Evolutionary conservation across 331 rosid species (phyloP), one percentile per base, ranked within the genome.

Genomic region (Pyrus hybrid): DNA sequence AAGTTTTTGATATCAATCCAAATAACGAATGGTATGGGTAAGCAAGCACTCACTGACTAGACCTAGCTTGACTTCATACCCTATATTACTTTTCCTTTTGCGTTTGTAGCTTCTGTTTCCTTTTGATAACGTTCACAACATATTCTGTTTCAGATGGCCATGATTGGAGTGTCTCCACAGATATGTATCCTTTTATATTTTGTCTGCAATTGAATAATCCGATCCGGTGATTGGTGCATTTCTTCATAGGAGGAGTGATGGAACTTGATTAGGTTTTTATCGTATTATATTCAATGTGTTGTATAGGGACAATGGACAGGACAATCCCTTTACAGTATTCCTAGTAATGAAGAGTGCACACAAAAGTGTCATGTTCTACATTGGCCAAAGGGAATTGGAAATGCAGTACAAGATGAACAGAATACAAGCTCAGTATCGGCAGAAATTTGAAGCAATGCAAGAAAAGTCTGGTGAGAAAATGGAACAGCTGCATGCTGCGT

Each of bases 151-250:
- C 86, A 95, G 98, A 92, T 89, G 97, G 97, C 91, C 70, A 92
- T 95, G 97, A 90, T 85, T 5, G 99, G 97, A 74, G 64, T 92
- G 61, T 86, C 97, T 79, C 99, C 99, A n/a, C 97, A 91, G 86
- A 90, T 87, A 81, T 81, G 98, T 95, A 95, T 95, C 98, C 93
- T 88, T 79, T 53, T 29, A 3, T 25, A 9, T 73, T 45, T 23
- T 2, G 23, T 30, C 13, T 13, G 45, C 72, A 54, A 22, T 43
- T 16, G 33, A 32, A 37, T 79, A 49, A 13, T 61, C 63, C 22
- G 65, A 17, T 66, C n/a, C 7, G 58, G 66, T 33, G 18, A 33
- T 65, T 65, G 25, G 17, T 51, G 22, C 65, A 72, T 69, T 14
- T 21, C 58, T n/a, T n/a, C n/a, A n/a, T n/a, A n/a, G n/a, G n/a